Base-by-base conservation (phyloP, 2,329 filamentous ascomycete species). In the Neonectria punicea region DNA sequence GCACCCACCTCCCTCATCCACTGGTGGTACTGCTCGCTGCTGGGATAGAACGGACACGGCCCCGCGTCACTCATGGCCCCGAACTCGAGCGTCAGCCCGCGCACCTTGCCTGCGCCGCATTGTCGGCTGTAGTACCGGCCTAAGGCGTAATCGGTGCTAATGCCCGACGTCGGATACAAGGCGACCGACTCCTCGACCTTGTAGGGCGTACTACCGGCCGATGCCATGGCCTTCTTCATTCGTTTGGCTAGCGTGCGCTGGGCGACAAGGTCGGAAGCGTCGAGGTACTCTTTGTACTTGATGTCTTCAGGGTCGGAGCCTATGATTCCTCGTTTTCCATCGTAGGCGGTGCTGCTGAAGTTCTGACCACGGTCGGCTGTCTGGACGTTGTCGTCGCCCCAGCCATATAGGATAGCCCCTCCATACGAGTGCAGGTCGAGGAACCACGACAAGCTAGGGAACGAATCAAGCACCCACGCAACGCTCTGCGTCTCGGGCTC, bases 401-500 rank as follows among this genome's bases (percentile, higher is more conserved):
- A 89, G 59, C 79, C 81, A 75, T 88, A 88, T 14, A 89, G 76
- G 18, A 89, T 78, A 34, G 83, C 65, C 2, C 84, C 85, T 0
- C 81, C 79, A 30, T 80, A 84, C 1, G 86, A 87, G 79, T 89
- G 87, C 49, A 89, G 79, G 67, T 89, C 87, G 64, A 88, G 77
- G 73, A 87, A 87, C 86, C 86, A 89, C 30, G 83, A 80, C 50
- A 89, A 76, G 49, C 82, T 81, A 53, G 78, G 74, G 75, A 83
- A 85, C 30, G 80, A 78, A 68, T 85, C 81, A 72, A 88, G 78
- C 8, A 86, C 74, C 77, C 84, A 87, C 63, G 82, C 83, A 62
- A 87, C 80, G 71, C 83, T 86, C 74, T 84, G 79, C 2, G 86
- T 84, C 77, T 89, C 87, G 0, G 86, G 78, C 77, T 89, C 87